A percentile compares a stretch with the other conserved stretches of the same genome.
phyloP scores from a whole-genome alignment of 805 yeast genomes.

The Yamadazyma kitorensis region DNA sequence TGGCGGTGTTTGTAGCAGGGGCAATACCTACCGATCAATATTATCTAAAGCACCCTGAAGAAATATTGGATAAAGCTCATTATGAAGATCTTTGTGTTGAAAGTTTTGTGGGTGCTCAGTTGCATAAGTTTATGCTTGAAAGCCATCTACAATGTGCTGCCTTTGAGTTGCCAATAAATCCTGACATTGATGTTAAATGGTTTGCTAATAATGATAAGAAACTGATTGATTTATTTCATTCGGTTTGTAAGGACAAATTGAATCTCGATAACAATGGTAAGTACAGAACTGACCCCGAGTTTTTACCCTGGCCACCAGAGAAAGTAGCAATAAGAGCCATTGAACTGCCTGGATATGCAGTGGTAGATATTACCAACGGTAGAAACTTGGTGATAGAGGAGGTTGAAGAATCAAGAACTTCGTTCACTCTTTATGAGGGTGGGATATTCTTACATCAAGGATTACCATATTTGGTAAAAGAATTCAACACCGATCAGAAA shows the following conservation, averaged over 20 bases:
- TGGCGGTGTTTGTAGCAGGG: slow-evolving; percentile 82
- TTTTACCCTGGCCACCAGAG: slow-evolving; percentile 78
- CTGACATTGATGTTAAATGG: slow-evolving; percentile 53
- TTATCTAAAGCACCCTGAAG: slow-evolving; percentile 67
- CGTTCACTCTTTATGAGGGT: slow-evolving; percentile 87
- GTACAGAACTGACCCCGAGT: slow-evolving; percentile 41
- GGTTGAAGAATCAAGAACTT: slow-evolving; percentile 82
- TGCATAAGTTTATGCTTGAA: slow-evolving; percentile 52
- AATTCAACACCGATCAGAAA: slow-evolving; percentile 73
- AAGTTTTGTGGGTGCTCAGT: slow-evolving; percentile 30
- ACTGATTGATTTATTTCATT: slow-evolving; percentile 14
- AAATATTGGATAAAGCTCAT: slow-evolving; percentile 40
- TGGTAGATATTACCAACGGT: slow-evolving; percentile 81
- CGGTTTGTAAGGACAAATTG: slow-evolving; percentile 38
- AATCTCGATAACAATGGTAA: slow-evolving; percentile 28
- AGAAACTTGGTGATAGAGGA: slow-evolving; percentile 81
- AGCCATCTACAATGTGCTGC: slow-evolving; percentile 95
- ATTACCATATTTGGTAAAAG: slow-evolving; percentile 78
- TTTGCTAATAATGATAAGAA: slow-evolving; percentile 32
- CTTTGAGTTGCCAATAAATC: slow-evolving; percentile 66
- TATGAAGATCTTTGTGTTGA: slow-evolving; percentile 43
- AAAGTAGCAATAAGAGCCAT: slow-evolving; percentile 78
- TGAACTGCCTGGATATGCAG: slow-evolving; percentile 80
- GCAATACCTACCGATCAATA: slow-evolving; percentile 84
- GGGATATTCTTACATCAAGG: slow-evolving; percentile 96